A percentile compares a stretch with the other conserved stretches of the same genome.
phyloP scores from a whole-genome alignment of 208 protist genomes.

The Herpetomonas tarakana region DNA sequence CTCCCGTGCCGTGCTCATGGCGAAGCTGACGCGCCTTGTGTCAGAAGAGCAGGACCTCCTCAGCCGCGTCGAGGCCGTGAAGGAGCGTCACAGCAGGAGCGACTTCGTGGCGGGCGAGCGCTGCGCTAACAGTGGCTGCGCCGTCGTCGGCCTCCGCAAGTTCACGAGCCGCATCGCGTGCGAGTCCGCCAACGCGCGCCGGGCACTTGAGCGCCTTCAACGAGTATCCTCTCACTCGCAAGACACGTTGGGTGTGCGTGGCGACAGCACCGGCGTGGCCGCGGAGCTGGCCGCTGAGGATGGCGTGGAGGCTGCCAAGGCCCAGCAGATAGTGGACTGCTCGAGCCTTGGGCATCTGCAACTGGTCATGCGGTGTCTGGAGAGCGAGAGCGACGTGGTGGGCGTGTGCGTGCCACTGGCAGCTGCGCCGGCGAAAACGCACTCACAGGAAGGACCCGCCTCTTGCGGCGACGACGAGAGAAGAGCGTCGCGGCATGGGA shows the following conservation, averaged over 20 bases:
- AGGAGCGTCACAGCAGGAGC: neutral
- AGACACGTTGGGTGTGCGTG: too few species aligned
- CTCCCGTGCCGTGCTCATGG: too few species aligned
- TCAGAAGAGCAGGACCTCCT: neutral
- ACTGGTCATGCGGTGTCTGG: constrained; percentile 25
- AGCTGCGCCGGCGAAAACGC: neutral
- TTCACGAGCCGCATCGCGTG: constrained; percentile 19
- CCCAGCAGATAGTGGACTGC: constrained; percentile 23
- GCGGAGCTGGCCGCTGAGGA: too few species aligned
- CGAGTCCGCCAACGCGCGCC: constrained; percentile 15
- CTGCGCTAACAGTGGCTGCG: neutral
- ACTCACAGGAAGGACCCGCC: too few species aligned
- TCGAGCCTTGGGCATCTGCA: constrained; percentile 29
- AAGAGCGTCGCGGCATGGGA: too few species aligned
- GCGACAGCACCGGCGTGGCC: too few species aligned
- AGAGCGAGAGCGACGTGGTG: constrained; percentile 28
- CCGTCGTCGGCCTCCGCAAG: constrained; percentile 17
- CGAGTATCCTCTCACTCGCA: too few species aligned
- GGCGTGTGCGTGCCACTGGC: constrained; percentile 30
- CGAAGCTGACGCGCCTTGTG: neutral
- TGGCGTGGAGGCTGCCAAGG: too few species aligned
- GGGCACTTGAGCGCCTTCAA: constrained; percentile 1
- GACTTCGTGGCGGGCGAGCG: constrained; percentile 7
- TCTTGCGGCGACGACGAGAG: too few species aligned
- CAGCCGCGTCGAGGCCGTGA: neutral